phyloP scores from a whole-genome alignment of 768 basidiomycete species.

The Pisolithus microcarpus region DNA sequence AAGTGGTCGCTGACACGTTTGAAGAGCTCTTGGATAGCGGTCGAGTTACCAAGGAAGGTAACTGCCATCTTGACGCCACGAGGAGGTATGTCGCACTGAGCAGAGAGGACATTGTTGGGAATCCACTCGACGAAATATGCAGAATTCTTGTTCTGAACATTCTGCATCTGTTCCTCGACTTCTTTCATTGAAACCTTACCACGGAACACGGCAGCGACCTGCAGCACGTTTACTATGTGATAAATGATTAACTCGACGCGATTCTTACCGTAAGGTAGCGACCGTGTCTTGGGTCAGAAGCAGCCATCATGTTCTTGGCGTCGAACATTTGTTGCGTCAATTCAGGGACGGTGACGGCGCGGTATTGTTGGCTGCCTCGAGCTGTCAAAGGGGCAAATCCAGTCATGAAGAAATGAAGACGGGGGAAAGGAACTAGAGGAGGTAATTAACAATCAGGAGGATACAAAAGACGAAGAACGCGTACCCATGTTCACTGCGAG shows the following conservation, averaged over 20 bases:
- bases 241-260: background rate
- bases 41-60: conserved; percentile 96
- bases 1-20: conserved; percentile 98
- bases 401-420: conserved; percentile 99
- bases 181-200: conserved; percentile 99
- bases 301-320: conserved; percentile 99
- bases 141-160: conserved; percentile 95
- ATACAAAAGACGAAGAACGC: conserved; percentile 17
- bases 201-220: conserved; percentile 96
- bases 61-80: conserved; percentile 95
- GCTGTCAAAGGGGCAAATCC: conserved; percentile 94
- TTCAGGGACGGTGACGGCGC: conserved; percentile 95
- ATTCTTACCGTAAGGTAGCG: conserved; percentile 85
- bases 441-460: conserved; percentile 3
- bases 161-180: conserved; percentile 98
- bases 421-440: conserved; percentile 83
- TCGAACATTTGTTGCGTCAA: conserved; percentile 99
- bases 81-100: conserved; percentile 97
- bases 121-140: conserved; percentile 99
- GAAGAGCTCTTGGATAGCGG: conserved; percentile 96
- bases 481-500: conserved; percentile 98
- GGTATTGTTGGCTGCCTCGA: conserved; percentile 90
- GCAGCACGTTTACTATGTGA: background rate
- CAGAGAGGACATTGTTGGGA: conserved; percentile 96
- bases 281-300: conserved; percentile 92